These are phyloP conservation scores for Cyamopsis tetragonoloba DNA, from an alignment of 306 rosid species.

Conservation along the genomic window DNA sequence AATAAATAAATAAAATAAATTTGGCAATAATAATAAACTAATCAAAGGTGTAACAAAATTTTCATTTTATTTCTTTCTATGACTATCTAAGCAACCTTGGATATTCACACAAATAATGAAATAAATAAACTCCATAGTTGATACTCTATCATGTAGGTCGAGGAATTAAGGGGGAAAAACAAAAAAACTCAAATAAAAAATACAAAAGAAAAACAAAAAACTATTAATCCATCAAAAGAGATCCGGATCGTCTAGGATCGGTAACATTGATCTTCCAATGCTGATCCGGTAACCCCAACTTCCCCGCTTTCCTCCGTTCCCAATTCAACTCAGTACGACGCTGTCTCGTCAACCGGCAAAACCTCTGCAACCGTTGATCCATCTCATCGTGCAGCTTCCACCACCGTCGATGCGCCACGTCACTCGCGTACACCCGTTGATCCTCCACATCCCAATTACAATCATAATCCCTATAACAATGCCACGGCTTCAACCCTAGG, in stretches of 20 bases:
- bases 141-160: too few species aligned
- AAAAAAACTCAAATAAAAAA: not conserved
- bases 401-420: conserved; percentile 83
- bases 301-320: conserved; percentile 58
- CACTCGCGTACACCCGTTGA: conserved; percentile 80
- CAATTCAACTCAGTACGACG: conserved; percentile 71
- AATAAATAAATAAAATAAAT: too few species aligned
- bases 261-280: conserved; percentile 82
- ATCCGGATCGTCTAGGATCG: conserved; percentile 65
- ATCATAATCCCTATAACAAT: conserved; percentile 86
- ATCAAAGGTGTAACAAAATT: too few species aligned
- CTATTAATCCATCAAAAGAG: conserved; percentile 43
- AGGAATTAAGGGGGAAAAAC: too few species aligned
- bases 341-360: conserved; percentile 58
- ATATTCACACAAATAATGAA: conserved; percentile 1
- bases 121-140: conserved; percentile 20
- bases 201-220: not conserved
- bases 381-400: conserved; percentile 70
- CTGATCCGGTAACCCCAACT: conserved; percentile 38
- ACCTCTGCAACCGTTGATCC: conserved; percentile 46
- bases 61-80: not conserved
- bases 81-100: not conserved
- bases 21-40: too few species aligned
- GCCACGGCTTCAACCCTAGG: conserved; percentile 88
- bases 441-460: conserved; percentile 76